Base-by-base conservation (phyloP, 176 grass and related monocot genomes). In the Ananas comosus region DNA sequence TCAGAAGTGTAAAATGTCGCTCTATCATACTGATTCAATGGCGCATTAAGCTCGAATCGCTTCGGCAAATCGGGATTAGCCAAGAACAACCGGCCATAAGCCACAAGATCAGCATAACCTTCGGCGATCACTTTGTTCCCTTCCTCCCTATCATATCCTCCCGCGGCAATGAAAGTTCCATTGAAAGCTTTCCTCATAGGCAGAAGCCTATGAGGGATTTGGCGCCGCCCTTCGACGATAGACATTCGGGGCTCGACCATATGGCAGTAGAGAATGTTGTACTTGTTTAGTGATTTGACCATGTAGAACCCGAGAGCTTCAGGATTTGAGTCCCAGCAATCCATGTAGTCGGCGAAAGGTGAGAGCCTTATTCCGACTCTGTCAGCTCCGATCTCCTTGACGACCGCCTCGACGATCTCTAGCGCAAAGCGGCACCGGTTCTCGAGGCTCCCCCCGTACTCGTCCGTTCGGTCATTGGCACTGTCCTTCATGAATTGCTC, bases 261-360 rank as follows among this genome's bases (percentile, higher is more conserved):
- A 50, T 83, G 80, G 21, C 73, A 83, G 29, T 83, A 83, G 5
- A 63, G 27, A 29, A 83, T 72, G 56, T 63, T 69, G 23, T 77
- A 72, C 59, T 78, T 72, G 73, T 78, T 78, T 23, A 83, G 69
- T 42, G 47, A 14, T 28, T 78, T 14, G 13, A 69, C 63, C 74
- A 83, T 72, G 64, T 78, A 63, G 22, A 78, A 29, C 2, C 66
- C 81, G 1, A 88, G 73, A 0, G 54, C 29, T 58, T 74, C 72
- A 9, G 85, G 80, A 16, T 88, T 28, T 0, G 87, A 86, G 76
- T 90, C 80, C 12, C 71, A 56, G 58, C 80, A 83, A 18, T 79
- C 71, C 69, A 70, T 73, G 64, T 71, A 70, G 50, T 88, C 54
- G 1, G 73, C 9, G 53, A 77, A 83, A 24, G 70, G 70, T 9